Evolutionary conservation across 1,139 yeast species (phyloP).

Genomic region (Yamadazyma mexicana): DNA sequence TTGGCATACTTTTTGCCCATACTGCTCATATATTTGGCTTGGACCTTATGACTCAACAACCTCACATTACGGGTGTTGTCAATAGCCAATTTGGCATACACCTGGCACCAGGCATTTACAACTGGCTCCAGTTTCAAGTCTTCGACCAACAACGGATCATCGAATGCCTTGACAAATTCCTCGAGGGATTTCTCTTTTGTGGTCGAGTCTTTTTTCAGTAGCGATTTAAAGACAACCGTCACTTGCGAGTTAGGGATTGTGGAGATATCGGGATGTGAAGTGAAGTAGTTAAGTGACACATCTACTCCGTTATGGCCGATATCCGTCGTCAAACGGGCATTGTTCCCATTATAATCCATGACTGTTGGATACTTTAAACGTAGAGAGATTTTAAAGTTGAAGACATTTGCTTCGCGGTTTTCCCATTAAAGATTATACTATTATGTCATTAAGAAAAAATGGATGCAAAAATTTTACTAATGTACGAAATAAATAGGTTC

Average conservation of each 20-base stretch:
- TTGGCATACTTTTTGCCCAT: slow-evolving; percentile 61
- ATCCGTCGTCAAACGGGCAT: slow-evolving; percentile 8
- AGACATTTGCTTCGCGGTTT: not conserved
- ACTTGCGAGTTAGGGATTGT: slow-evolving; percentile 58
- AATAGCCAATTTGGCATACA: slow-evolving; percentile 75
- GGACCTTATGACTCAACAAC: slow-evolving; percentile 59
- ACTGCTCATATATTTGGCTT: slow-evolving; percentile 45
- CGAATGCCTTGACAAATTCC: slow-evolving; percentile 46
- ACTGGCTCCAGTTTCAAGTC: slow-evolving; percentile 46
- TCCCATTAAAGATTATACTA: no score
- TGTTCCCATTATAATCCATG: no score
- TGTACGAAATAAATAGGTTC: no score
- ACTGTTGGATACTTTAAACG: not conserved
- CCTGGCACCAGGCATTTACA: slow-evolving; percentile 71
- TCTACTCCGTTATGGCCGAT: slow-evolving; percentile 57
- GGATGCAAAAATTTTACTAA: no score
- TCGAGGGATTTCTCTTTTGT: slow-evolving; percentile 80
- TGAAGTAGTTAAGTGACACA: slow-evolving; percentile 72
- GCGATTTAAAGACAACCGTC: slow-evolving; percentile 66
- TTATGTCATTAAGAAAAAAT: no score
- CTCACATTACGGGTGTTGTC: slow-evolving; percentile 72
- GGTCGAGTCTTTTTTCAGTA: slow-evolving; percentile 74
- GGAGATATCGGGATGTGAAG: slow-evolving; percentile 73
- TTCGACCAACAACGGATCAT: slow-evolving; percentile 15
- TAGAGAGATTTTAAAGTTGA: not conserved